Base-by-base conservation (phyloP, 805 yeast genomes). In the Dipodascopsis uninucleata region DNA sequence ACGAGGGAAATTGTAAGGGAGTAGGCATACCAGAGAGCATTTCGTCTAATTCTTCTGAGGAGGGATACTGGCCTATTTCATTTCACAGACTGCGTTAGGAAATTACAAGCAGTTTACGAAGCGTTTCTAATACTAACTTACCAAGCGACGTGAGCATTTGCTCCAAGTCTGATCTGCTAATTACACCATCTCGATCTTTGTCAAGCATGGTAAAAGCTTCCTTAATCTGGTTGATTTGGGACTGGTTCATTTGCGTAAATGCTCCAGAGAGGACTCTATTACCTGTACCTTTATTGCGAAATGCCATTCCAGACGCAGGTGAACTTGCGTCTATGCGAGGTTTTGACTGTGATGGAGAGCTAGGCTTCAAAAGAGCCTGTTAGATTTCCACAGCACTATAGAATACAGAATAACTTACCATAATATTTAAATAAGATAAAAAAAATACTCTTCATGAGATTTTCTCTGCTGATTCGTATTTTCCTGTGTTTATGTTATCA, bases 171-270 rank as follows among this genome's bases (percentile, higher is more conserved):
- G 21, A 56, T 2, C 41, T 36, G 10, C 52, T 45, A 8, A 64
- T 49, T 3, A 63, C 59, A 1, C 87, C 86, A 58, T 88, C 94
- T 21, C 82, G 79, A 49, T 89, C 90, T 28, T 82, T 82, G 59
- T 89, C 96, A 5, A 89, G 77, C 55, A 85, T 63, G 23, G 85
- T 78, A 62, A 88, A 89, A 1, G 93, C 79, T 54, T 85, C 83
- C 45, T 85, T 73, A 44, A 84, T 70, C 52, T 76, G 81, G 12
- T 77, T 69, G 21, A 85, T 77, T 58, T 85, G 86, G 26, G 72
- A 78, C 42, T 77, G 74, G 4, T 81, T 71, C 16, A 86, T 31
- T 32, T 49, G 54, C 14, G 49, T 41, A 37, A 49, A 47, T 9
- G 54, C 53, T 3, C 54, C 54, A 7, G 54, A 49, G 8, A 41